These are phyloP conservation scores for Heritiera fomes DNA, from an alignment of 345 rosid species.

Conservation along the genomic window DNA sequence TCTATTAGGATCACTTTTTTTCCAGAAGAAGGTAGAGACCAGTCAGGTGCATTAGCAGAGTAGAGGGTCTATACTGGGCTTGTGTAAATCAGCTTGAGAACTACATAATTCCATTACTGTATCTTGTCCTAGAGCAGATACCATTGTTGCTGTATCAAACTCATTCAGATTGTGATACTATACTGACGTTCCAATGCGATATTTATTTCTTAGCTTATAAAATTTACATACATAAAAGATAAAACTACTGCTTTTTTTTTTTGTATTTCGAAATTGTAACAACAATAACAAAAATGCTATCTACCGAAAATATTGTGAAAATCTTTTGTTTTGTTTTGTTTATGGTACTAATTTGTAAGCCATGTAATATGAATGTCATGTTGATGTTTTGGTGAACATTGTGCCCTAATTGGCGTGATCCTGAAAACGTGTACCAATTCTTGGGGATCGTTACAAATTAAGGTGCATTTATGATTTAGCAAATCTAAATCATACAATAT, in stretches of 20 bases:
- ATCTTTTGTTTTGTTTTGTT: too few relatives aligned
- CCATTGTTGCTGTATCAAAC: constrained; percentile 22
- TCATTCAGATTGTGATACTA: constrained; percentile 26
- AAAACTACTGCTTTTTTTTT: neutral
- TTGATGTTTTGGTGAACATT: neutral
- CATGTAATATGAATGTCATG: neutral
- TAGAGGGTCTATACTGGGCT: constrained; percentile 29
- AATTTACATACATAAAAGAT: neutral
- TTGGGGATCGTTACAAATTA: neutral
- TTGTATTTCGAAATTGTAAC: neutral
- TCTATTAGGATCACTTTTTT: constrained; percentile 77
- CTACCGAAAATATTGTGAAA: neutral
- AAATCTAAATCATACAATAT: too few relatives aligned
- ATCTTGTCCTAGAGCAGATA: constrained; percentile 26
- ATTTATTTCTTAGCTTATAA: constrained; percentile 3
- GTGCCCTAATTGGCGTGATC: neutral
- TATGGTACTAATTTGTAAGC: neutral
- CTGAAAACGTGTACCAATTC: neutral
- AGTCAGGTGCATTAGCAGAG: constrained; percentile 46
- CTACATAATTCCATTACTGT: constrained; percentile 32
- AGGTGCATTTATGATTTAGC: too few relatives aligned
- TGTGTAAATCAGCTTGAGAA: constrained; percentile 37
- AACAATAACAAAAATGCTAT: neutral
- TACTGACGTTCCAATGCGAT: constrained; percentile 14
- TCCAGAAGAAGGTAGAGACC: constrained; percentile 68